Base-by-base conservation (phyloP, 2,329 filamentous ascomycete species). In the Ambrosiella beaveri region DNA sequence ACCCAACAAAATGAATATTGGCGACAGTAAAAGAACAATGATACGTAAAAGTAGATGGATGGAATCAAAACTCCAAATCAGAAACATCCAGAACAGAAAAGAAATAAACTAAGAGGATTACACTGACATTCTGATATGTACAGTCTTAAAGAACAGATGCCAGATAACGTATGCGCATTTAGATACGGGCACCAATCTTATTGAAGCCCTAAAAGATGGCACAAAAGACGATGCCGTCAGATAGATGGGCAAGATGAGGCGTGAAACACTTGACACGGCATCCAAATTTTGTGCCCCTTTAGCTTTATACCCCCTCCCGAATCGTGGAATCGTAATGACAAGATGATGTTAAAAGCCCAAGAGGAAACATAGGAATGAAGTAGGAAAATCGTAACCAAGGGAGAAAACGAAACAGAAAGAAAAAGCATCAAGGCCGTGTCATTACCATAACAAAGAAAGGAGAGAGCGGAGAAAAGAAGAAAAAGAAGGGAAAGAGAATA, bases 381-480 rank as follows among this genome's bases (percentile, higher is more conserved):
- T 41, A 61, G 61, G 61, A 27, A 58, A 49, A 58, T 49, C 39
- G 44, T 45, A 58, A 55, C 57, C 51, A 38, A 49, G 36, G 38
- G 40, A 39, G 44, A 53, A 57, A 45, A 52, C 49, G 36, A 44
- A 27, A 44, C 47, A 53, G 39, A 54, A 54, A 54, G 38, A 54
- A 41, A 41, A 12, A 54, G 38, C 15, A 54, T 41, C 52, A 40
- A 54, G 52, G 38, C 47, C 47, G 47, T 51, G 47, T 51, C 47
- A 51, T 15, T 51, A 37, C 47, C 47, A 63, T 61, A 62, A 45
- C 53, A 50, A 55, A 52, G 58, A 59, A 47, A 60, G 57, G 45
- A 50, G 44, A 47, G 54, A 55, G 58, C 35, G 36, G 54, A 54
- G 37, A 11, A 55, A 59, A 51, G 5, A 40, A n/a, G 45, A 50